Evolutionary conservation across 2,329 filamentous ascomycete species (phyloP).

Genomic region (Aspergillus viridinutans): DNA sequence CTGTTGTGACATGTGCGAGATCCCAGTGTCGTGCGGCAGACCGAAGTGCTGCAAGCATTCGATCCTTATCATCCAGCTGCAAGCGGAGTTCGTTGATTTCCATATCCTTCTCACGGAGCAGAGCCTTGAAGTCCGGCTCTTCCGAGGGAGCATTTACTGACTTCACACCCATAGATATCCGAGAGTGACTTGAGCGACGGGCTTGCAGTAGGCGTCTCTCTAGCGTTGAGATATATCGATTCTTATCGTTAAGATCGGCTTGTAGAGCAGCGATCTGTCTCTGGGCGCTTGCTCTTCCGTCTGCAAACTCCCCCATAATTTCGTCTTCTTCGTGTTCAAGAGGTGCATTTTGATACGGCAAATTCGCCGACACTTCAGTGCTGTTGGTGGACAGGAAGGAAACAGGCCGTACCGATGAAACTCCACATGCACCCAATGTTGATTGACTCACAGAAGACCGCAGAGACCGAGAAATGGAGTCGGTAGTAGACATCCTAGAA

Average conservation of each 20-base stretch:
- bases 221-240: conserved; percentile 88
- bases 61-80: conserved; percentile 88
- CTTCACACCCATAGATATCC: conserved; percentile 69
- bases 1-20: conserved; percentile 59
- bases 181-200: conserved; percentile 80
- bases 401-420: conserved; percentile 58
- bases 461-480: conserved; percentile 50
- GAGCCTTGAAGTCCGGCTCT: conserved; percentile 66
- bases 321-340: conserved; percentile 58
- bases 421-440: conserved; percentile 41
- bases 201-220: conserved; percentile 92
- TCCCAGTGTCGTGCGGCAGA: conserved; percentile 83
- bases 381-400: conserved; percentile 62
- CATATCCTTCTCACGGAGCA: conserved; percentile 81
- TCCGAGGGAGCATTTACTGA: conserved; percentile 69
- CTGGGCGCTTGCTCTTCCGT: conserved; percentile 74
- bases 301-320: conserved; percentile 74
- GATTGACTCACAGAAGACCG: conserved; percentile 70
- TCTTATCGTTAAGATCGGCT: conserved; percentile 93
- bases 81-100: conserved; percentile 90
- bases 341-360: conserved; percentile 29
- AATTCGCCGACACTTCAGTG: conserved; percentile 28
- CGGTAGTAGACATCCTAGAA: conserved; percentile 53
- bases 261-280: conserved; percentile 91
- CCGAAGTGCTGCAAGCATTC: conserved; percentile 83